Base-by-base conservation (phyloP, 2,329 filamentous ascomycete species). In the Fusarium pilosicola region DNA sequence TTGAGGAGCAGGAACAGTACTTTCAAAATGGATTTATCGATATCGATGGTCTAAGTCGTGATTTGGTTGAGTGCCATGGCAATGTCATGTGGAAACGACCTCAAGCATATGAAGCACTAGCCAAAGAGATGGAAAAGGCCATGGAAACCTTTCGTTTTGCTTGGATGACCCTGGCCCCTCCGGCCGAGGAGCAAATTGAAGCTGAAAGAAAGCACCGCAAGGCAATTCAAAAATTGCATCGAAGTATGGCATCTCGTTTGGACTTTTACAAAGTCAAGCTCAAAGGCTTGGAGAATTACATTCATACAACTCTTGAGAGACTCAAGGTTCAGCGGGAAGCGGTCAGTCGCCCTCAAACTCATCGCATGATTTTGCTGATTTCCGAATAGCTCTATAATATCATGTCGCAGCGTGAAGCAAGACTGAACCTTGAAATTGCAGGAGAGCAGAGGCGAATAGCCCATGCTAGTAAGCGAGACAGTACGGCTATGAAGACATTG, bases 401-500 rank as follows among this genome's bases (percentile, higher is more conserved):
- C 79, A 90, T 91, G 78, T 88, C 89, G 8, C 89, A 91, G 81
- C 88, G 89, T 60, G 90, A 91, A 78, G 89, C 88, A 10, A 88
- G 90, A 68, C 85, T 92, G 64, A 91, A 90, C 74, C 86, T 92
- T 55, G 85, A 91, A 78, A 91, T 90, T 80, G 88, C 89, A 13
- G 87, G 86, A 68, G 88, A 90, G 73, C 89, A 91, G 79, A 85
- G 88, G 24, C 84, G 88, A 32, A 85, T 91, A 62, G 88, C 88
- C 7, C 87, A 90, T 76, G 87, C 88, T 20, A 88, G 88, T 76
- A 90, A 90, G 79, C 85, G 89, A 18, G 89, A 91, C 79, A 89
- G 88, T 79, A 89, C 88, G 8, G 88, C 89, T 64, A 91, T 91
- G 89, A 92, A 91, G 83, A 90, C 89, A 2, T 84, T 92, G 44